phyloP scores from a whole-genome alignment of 2,329 filamentous ascomycete genomes.

The Didymella pinodella region DNA sequence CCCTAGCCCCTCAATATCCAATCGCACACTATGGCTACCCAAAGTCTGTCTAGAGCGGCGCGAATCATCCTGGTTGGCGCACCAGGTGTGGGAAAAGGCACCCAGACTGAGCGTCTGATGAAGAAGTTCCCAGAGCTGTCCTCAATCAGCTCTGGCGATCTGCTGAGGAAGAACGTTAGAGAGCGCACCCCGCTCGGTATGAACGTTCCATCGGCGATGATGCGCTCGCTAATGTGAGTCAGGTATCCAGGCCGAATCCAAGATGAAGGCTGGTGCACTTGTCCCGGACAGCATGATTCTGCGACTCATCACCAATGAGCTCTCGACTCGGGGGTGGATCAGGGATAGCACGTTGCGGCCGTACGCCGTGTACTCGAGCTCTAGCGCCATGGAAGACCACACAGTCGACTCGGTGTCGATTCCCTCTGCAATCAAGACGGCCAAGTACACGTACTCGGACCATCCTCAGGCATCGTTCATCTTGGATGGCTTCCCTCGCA shows the following conservation, averaged over 20 bases:
- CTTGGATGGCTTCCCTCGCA: conserved; percentile 95
- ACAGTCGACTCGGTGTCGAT: conserved; percentile 54
- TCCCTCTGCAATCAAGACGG: conserved; percentile 48
- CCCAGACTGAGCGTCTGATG: conserved; percentile 89
- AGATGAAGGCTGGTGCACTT: conserved; percentile 87
- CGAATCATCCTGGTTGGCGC: conserved; percentile 94
- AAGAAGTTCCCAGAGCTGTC: conserved; percentile 86
- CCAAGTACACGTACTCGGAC: conserved; percentile 62
- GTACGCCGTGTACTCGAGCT: conserved; percentile 55
- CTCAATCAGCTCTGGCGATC: conserved; percentile 91
- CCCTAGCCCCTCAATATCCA: background rate
- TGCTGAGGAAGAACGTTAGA: conserved; percentile 92
- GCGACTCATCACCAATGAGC: conserved; percentile 88
- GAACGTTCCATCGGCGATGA: background rate
- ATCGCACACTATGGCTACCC: conserved; percentile 33
- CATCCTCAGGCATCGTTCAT: conserved; percentile 87
- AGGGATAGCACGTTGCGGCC: conserved; percentile 57
- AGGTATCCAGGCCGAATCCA: conserved; percentile 90
- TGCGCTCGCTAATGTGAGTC: conserved; percentile 26
- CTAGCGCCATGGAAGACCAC: conserved; percentile 40
- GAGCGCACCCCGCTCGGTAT: conserved; percentile 83
- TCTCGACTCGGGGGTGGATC: conserved; percentile 86
- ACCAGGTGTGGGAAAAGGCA: conserved; percentile 97
- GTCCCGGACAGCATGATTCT: conserved; percentile 92
- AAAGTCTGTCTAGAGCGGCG: conserved; percentile 68